Conservation (phyloP, 2,329 filamentous ascomycete genomes). For the Zasmidium cellare region DNA sequence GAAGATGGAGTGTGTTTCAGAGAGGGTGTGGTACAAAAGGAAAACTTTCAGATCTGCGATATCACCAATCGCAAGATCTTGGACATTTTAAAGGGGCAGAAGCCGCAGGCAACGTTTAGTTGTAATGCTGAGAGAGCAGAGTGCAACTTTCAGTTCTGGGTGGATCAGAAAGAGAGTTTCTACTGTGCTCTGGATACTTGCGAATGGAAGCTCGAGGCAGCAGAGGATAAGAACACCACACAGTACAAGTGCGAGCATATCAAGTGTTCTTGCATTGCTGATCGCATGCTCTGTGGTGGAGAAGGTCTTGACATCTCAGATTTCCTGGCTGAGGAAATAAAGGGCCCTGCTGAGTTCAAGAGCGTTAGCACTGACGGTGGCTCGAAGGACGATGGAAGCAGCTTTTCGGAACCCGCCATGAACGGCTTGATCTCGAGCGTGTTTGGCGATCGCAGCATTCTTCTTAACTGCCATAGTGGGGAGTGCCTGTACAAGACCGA, state of each 20-base stretch:
- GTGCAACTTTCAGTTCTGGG: conserved; percentile 99
- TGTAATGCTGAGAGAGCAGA: conserved; percentile 73
- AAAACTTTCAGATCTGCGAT: conserved; percentile 97
- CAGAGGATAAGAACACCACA: conserved; percentile 73
- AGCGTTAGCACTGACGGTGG: conserved; percentile 60
- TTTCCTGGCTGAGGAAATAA: conserved; percentile 79
- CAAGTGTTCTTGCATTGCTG: conserved; percentile 82
- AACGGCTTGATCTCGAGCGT: conserved; percentile 83
- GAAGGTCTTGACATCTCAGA: conserved; percentile 89
- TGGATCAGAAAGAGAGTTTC: conserved; percentile 90
- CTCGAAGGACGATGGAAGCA: conserved; percentile 68
- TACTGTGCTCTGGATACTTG: conserved; percentile 89
- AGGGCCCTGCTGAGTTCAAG: conserved; percentile 82
- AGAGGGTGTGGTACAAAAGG: conserved; percentile 83
- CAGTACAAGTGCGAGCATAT: conserved; percentile 83
- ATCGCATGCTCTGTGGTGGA: conserved; percentile 91
- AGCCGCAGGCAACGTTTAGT: conserved; percentile 91
- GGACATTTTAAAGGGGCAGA: conserved; percentile 77
- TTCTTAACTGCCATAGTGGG: conserved; percentile 76
- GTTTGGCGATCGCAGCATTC: conserved; percentile 90
- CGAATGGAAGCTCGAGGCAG: conserved; percentile 67
- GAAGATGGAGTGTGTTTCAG: conserved; percentile 89
- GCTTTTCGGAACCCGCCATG: conserved; percentile 89
- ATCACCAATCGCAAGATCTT: conserved; percentile 96
- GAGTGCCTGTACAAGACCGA: conserved; percentile 94